Evolutionary conservation across 2,329 filamentous ascomycete genomes (phyloP).

Genomic region (Hypoxylon sp.): DNA sequence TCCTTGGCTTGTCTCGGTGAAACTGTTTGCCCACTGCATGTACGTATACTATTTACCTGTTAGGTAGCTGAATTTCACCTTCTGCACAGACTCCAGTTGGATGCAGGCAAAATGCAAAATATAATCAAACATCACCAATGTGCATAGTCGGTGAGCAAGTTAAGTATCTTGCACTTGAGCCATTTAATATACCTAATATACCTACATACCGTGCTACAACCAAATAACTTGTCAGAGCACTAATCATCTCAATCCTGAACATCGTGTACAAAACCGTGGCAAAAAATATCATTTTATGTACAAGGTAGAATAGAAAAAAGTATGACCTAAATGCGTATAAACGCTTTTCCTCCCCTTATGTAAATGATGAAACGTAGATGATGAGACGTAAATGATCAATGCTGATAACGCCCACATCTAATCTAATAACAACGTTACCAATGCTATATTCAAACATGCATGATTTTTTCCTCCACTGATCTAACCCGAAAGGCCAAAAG

Average conservation of each 20-base stretch:
- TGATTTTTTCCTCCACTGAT: neutral
- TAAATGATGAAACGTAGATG: slow-evolving; percentile 9
- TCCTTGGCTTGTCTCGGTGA: no score
- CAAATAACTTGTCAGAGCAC: neutral
- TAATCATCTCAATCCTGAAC: neutral
- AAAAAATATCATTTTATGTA: slow-evolving; percentile 22
- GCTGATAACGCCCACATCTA: slow-evolving; percentile 14
- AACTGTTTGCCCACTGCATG: no score
- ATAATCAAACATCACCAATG: no score
- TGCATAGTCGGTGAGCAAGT: no score
- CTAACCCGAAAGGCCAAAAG: slow-evolving; percentile 58
- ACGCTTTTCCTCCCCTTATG: neutral
- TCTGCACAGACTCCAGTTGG: no score
- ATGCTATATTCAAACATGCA: neutral
- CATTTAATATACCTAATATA: no score
- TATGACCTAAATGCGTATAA: slow-evolving; percentile 7
- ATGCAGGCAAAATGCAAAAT: no score
- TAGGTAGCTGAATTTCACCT: no score
- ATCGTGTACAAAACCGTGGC: slow-evolving; percentile 13
- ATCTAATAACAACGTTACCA: slow-evolving; percentile 7
- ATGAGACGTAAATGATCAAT: slow-evolving; percentile 23
- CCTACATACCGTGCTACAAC: no score
- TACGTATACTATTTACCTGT: no score
- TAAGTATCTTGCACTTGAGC: no score
- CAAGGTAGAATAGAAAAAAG: slow-evolving; percentile 24